These are phyloP conservation scores for Helotiales sp. DNA, from an alignment of 2,329 filamentous ascomycete genomes.

Conservation along the genomic window DNA sequence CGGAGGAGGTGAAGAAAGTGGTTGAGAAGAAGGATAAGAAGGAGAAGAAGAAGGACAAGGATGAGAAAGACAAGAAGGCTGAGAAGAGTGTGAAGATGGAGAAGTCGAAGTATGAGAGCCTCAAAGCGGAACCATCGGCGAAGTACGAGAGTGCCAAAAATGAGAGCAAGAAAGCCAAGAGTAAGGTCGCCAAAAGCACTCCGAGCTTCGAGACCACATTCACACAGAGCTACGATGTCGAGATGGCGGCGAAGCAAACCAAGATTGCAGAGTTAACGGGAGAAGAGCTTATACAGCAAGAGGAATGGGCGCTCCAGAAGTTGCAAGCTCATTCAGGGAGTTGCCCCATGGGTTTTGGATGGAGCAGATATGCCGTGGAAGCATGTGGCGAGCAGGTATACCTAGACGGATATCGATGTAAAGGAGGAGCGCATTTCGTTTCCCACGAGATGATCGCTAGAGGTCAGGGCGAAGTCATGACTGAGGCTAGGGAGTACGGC, in stretches of 20 bases:
- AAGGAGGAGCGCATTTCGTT: background rate
- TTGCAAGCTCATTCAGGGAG: background rate
- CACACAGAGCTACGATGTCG: background rate
- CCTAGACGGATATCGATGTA: background rate
- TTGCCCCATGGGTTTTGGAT: background rate
- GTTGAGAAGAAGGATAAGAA: background rate
- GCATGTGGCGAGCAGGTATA: background rate
- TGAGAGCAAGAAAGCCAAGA: background rate
- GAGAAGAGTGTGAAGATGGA: background rate
- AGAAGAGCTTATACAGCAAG: background rate
- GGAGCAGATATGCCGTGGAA: background rate
- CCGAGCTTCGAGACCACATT: background rate
- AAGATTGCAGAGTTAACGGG: background rate
- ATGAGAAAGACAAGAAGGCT: too few relatives aligned
- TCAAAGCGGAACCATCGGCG: background rate
- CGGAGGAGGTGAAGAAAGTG: background rate
- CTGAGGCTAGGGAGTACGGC: too few relatives aligned
- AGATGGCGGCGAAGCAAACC: background rate
- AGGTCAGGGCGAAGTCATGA: background rate
- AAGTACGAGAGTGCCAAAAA: background rate
- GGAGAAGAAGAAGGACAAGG: too few relatives aligned
- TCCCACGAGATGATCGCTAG: background rate
- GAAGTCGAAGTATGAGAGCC: background rate
- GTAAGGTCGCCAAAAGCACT: background rate
- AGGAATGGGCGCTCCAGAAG: background rate